Conservation (phyloP, 306 rosid species). For the Inga oerstediana region DNA sequence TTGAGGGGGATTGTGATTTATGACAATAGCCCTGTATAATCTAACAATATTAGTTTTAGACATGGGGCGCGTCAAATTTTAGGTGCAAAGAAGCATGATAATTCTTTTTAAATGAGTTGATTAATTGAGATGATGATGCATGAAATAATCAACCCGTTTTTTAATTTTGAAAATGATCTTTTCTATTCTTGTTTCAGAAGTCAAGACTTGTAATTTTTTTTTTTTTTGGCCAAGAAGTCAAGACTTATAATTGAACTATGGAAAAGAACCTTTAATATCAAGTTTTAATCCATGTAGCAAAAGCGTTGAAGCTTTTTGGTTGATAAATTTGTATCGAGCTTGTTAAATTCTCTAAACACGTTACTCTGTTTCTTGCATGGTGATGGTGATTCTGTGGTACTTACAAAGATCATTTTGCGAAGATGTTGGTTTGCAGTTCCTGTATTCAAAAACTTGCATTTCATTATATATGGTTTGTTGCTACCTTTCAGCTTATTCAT, state of each 20-base stretch:
- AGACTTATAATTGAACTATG: neutral
- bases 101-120: neutral
- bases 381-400: neutral
- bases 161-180: neutral
- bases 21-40: neutral
- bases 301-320: neutral
- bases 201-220: too few relatives aligned
- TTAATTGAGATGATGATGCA: neutral
- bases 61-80: neutral
- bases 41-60: neutral
- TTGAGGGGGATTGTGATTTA: too few relatives aligned
- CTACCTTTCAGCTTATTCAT: too few relatives aligned
- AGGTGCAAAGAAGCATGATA: neutral
- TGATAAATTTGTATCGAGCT: neutral
- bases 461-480: too few relatives aligned
- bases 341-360: neutral
- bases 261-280: neutral
- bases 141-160: too few relatives aligned
- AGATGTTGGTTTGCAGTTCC: too few relatives aligned
- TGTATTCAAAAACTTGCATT: too few relatives aligned
- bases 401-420: neutral
- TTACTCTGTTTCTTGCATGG: neutral
- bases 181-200: neutral
- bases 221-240: too few relatives aligned
- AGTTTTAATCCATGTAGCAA: neutral